Conservation (phyloP, 441 rosid species). For the Aleurites moluccanus region DNA sequence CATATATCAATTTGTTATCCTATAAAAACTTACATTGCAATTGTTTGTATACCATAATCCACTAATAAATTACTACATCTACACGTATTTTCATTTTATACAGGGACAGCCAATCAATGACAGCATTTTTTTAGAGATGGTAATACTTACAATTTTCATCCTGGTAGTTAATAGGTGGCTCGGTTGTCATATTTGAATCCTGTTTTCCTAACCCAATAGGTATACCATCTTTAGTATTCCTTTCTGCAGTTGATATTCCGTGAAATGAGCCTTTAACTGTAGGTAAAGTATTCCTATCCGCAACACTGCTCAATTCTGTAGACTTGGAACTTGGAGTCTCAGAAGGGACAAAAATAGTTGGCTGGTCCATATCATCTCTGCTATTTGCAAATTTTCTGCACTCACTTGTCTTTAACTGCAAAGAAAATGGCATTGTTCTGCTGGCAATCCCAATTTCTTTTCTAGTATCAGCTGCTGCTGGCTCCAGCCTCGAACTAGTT, state of each 20-base stretch:
- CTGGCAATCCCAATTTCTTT: conserved; percentile 78
- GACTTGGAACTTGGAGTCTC: conserved; percentile 50
- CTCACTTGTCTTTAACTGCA: conserved; percentile 80
- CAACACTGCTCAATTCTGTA: conserved; percentile 38
- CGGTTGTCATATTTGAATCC: conserved; percentile 43
- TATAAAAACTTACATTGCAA: not conserved
- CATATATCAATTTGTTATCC: not conserved
- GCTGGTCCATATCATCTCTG: conserved; percentile 66
- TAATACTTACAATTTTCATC: conserved; percentile 65
- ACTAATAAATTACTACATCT: not conserved
- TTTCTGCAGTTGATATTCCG: conserved; percentile 52
- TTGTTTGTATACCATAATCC: not conserved
- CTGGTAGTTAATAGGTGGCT: conserved; percentile 53
- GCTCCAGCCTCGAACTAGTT: conserved; percentile 56
- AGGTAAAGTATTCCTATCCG: conserved; percentile 45
- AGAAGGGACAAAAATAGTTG: conserved; percentile 41
- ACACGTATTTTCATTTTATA: not conserved
- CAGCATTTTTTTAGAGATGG: conserved; percentile 7
- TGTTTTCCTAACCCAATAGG: conserved; percentile 47
- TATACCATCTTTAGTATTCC: conserved; percentile 54
- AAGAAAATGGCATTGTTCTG: conserved; percentile 96
- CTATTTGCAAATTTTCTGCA: conserved; percentile 52
- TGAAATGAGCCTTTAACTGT: conserved; percentile 45
- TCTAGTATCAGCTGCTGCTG: conserved; percentile 61
- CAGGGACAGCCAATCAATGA: not conserved